phyloP scores from a whole-genome alignment of 1,284 basidiomycete genomes.

The Irpex rosettiformis region DNA sequence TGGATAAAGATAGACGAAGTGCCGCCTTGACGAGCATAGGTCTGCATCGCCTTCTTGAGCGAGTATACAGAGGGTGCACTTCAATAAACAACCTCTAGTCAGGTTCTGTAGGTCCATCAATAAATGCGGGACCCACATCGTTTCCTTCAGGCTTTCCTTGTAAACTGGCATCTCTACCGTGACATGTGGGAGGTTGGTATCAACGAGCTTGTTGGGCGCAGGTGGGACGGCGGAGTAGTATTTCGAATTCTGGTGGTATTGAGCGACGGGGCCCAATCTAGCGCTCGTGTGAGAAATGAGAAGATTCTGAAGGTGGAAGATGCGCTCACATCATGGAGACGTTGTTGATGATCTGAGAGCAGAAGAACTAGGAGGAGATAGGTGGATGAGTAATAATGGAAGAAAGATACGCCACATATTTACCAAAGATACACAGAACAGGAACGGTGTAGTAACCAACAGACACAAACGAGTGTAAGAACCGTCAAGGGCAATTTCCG shows the following conservation, averaged over 20 bases:
- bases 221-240: constrained; percentile 68
- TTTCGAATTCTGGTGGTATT: constrained; percentile 70
- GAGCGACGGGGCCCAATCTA: constrained; percentile 69
- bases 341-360: constrained; percentile 58
- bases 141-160: constrained; percentile 68
- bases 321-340: constrained; percentile 50
- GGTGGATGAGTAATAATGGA: neutral
- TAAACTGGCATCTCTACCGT: constrained; percentile 81
- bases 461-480: constrained; percentile 62
- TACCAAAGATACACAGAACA: constrained; percentile 73
- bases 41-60: constrained; percentile 84
- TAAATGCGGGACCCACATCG: constrained; percentile 48
- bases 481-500: constrained; percentile 68
- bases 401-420: constrained; percentile 27
- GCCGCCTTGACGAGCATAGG: constrained; percentile 80
- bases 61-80: constrained; percentile 76
- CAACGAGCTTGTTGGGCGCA: constrained; percentile 56
- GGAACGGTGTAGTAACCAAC: constrained; percentile 58
- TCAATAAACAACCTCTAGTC: neutral
- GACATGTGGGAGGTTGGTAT: constrained; percentile 63
- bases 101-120: neutral
- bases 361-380: constrained; percentile 53
- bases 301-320: constrained; percentile 13
- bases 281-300: constrained; percentile 3
- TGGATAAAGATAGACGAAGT: constrained; percentile 75